Base-by-base conservation (phyloP, 148 eudicot species). In the Rhododendron ferrugineum region DNA sequence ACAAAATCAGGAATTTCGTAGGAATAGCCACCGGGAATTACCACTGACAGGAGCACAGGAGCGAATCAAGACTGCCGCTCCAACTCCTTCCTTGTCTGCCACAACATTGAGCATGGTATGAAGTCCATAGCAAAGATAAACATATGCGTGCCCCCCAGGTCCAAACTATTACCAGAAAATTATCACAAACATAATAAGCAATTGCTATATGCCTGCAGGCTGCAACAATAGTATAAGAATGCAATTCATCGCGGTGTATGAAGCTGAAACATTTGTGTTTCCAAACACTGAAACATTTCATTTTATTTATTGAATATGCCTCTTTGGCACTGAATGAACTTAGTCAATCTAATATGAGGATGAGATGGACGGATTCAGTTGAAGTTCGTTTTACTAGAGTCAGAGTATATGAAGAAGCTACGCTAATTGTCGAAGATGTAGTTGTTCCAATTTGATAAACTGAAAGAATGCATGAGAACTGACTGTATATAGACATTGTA, bases 1-100 rank as follows among this genome's bases (percentile, higher is more conserved):
- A n/a, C 32, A 50, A 32, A 73, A 40, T 36, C 28, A 52, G 14
- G 23, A 50, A 32, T 7, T 32, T n/a, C 36, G 14, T 13, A 26
- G 49, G 16, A 52, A 34, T 80, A 36, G 68, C 68, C 15, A 52
- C 22, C 6, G 16, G 44, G 14, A 75, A 46, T 89, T 93, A 97
- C 99, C 99, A 72, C 87, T 84, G 83, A 97, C 92, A 78, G 99
- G 99, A 88, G 98, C 94, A 82, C 98, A 94, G 23, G 99, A 89
- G 85, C 98, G 99, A 88, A 97, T 90, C 82, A 97, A 91, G 86
- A 97, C 99, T 30, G 98, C 99, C 0, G 99, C 94, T 54, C 98
- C 99, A 84, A 87, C 88, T 47, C 98, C 98, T 87, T 97, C 96
- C 83, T 92, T 91, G 88, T 97, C 99, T 80, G 99, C 98, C 83